A percentile compares a stretch with the other conserved stretches of the same genome.
phyloP scores from a whole-genome alignment of 1,284 basidiomycete species.

The Hemileia vastatrix region DNA sequence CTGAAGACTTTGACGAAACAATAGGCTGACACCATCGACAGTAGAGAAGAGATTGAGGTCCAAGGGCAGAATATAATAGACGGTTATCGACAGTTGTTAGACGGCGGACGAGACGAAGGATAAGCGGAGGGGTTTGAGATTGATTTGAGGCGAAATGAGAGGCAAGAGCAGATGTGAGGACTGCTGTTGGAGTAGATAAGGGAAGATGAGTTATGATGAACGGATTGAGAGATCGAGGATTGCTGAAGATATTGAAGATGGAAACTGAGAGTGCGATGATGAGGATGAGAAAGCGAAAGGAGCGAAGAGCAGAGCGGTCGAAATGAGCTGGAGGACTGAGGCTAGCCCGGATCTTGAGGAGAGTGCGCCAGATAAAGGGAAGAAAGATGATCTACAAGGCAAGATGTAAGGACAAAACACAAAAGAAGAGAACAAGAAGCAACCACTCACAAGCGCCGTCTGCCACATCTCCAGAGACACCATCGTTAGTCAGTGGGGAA shows the following conservation, averaged over 20 bases:
- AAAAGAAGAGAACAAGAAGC: too few species aligned
- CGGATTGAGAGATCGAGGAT: too few species aligned
- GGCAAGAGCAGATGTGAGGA: not conserved
- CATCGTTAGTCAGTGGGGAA: too few species aligned
- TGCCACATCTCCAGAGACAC: too few species aligned
- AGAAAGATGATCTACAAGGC: too few species aligned
- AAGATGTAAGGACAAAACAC: too few species aligned
- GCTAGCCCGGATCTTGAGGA: too few species aligned
- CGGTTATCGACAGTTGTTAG: constrained; percentile 17
- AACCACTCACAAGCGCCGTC: too few species aligned
- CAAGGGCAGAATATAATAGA: constrained; percentile 4
- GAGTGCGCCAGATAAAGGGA: too few species aligned
- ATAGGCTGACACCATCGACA: constrained; percentile 14
- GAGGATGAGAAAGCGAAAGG: not conserved
- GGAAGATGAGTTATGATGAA: constrained; percentile 2
- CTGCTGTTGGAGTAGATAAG: not conserved
- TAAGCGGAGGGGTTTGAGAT: not conserved
- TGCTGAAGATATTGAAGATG: not conserved
- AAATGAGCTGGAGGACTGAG: too few species aligned
- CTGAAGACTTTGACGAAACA: too few species aligned
- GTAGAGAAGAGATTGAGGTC: constrained; percentile 1
- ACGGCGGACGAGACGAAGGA: constrained; percentile 5
- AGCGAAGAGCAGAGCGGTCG: too few species aligned
- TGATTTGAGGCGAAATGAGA: not conserved
- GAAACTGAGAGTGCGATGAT: not conserved